Evolutionary conservation across 306 rosid species (phyloP), one percentile per base, ranked within the genome.

Genomic region (Citrullus amarus): DNA sequence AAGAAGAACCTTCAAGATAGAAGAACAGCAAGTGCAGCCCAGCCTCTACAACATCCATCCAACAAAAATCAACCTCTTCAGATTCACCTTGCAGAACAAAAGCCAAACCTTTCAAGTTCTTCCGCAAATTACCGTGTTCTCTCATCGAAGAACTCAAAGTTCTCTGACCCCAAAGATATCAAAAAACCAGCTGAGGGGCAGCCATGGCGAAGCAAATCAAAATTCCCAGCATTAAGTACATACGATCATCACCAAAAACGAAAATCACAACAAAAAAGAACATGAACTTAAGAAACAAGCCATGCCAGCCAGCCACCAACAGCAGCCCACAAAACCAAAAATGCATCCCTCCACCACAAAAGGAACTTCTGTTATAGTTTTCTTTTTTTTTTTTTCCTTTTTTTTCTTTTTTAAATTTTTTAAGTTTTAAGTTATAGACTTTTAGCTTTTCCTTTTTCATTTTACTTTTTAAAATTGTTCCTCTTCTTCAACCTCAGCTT

Each of bases 161-260:
- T 28, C 60, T 73, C 61, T 16, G 30, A 74, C 78, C 78, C 63
- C 78, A 53, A 53, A 74, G 63, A 74, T 74, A 54, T 74, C 30
- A 74, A 74, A 74, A 74, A 53, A 74, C 63, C 17, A 74, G 78
- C 78, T 74, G 62, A 74, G 78, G 78, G 78, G 63, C 78, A 34
- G 63, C 48, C 54, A 34, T 54, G 50, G 63, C 50, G 63, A 74
- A 34, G 32, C 30, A 74, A 32, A 74, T 51, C 63, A 51, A 74
- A 74, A 74, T 74, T 74, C 62, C 63, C 78, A 63, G 17, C 46
- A 22, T 74, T 74, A 54, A 74, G 78, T 74, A 74, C 78, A 74
- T 51, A 32, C 62, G 62, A 73, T 53, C 61, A 74, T 34, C 63
- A 54, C 54, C 54, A 22, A 68, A 53, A 74, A 32, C 10, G 0